Conservation (phyloP, 1,284 basidiomycete species). For the Ganoderma lingzhi region DNA sequence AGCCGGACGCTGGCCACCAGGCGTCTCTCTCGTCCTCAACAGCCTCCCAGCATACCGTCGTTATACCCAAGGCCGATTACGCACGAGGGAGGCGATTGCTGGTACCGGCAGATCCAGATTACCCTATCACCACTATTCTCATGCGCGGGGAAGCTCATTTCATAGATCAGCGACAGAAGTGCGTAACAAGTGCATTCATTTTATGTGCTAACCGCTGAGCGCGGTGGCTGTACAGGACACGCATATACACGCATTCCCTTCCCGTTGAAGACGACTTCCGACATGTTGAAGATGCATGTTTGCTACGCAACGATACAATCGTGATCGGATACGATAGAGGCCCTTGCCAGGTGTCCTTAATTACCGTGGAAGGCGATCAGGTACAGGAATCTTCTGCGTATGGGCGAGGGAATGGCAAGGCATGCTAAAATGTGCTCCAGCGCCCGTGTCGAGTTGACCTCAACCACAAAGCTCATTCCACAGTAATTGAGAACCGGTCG, state of each 20-base stretch:
- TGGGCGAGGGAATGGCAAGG: neutral
- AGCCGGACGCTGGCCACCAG: conserved; percentile 13
- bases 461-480: conserved; percentile 37
- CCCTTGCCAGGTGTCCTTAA: conserved; percentile 50
- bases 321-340: conserved; percentile 53
- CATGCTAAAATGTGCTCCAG: conserved; percentile 24
- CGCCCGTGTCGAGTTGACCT: conserved; percentile 40
- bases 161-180: conserved; percentile 46
- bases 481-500: conserved; percentile 33
- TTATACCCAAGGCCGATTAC: conserved; percentile 49
- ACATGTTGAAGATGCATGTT: conserved; percentile 49
- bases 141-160: conserved; percentile 62
- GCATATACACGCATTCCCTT: conserved; percentile 52
- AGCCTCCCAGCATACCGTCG: conserved; percentile 34
- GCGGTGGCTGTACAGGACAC: conserved; percentile 40
- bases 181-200: conserved; percentile 29
- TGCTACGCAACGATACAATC: conserved; percentile 47
- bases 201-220: conserved; percentile 15
- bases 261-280: conserved; percentile 45
- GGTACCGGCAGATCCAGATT: conserved; percentile 41
- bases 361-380: conserved; percentile 43
- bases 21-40: conserved; percentile 1
- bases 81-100: conserved; percentile 54
- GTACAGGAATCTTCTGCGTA: conserved; percentile 25
- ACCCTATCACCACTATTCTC: conserved; percentile 54